Conservation (phyloP, 148 eudicot species). For the Diospyros lotus region DNA sequence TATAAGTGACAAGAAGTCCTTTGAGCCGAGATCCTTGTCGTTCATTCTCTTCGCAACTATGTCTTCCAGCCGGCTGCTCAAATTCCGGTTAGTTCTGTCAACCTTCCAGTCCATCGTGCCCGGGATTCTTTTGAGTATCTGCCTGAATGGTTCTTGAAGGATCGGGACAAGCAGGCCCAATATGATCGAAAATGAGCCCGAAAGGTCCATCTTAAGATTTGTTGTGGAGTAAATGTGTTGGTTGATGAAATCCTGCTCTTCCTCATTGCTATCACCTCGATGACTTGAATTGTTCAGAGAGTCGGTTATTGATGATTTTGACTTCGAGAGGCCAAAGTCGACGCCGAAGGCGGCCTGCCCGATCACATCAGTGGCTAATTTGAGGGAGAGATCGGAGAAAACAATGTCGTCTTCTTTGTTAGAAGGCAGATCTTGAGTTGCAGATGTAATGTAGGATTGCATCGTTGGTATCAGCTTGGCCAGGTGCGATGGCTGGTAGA, state of each 20-base stretch:
- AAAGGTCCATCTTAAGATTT: conserved; percentile 83
- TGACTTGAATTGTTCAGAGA: conserved; percentile 12
- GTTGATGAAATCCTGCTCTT: conserved; percentile 59
- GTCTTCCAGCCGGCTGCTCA: conserved; percentile 49
- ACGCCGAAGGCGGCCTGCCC: conserved; percentile 92
- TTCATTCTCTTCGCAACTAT: conserved; percentile 50
- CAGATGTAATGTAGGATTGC: conserved; percentile 68
- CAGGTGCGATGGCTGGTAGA: conserved; percentile 88
- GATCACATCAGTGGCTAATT: conserved; percentile 73
- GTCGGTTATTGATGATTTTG: conserved; percentile 20
- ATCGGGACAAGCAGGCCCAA: conserved; percentile 72
- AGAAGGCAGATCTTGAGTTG: conserved; percentile 37
- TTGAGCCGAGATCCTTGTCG: conserved; percentile 39
- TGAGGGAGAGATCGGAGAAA: conserved; percentile 71
- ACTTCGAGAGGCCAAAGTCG: conserved; percentile 69
- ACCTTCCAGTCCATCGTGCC: conserved; percentile 79
- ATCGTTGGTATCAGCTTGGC: conserved; percentile 71
- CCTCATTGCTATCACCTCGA: conserved; percentile 14
- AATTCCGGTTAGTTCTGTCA: conserved; percentile 48
- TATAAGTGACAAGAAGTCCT: conserved; percentile 77
- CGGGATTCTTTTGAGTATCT: conserved; percentile 68
- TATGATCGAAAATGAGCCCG: conserved; percentile 79
- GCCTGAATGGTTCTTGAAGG: conserved; percentile 75
- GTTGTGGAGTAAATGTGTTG: conserved; percentile 87
- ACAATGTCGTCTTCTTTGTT: conserved; percentile 30